Evolutionary conservation across 768 basidiomycete species (phyloP), one percentile per base, ranked within the genome.

Genomic region (Pseudohyphozyma bogoriensis): DNA sequence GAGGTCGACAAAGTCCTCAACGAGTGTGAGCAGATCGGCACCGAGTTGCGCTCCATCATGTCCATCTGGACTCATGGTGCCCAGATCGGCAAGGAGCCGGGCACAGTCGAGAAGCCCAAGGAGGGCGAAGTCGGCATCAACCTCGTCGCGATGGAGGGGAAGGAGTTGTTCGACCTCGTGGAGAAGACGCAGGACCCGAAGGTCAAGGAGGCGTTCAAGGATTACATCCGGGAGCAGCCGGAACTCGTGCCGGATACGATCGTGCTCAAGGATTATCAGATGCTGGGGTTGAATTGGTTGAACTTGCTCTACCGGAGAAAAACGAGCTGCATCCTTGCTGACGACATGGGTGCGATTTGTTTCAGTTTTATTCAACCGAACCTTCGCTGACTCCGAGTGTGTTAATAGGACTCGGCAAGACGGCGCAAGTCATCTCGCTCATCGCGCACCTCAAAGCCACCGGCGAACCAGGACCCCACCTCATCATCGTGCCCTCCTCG

Each of bases 251-350:
- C 62, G 20, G 55, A 58, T 22, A 55, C 12, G 32, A 53, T 92
- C 60, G 78, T 77, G 69, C 77, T 99, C 69, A 99, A 99, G 77
- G 92, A 93, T 68, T 99, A 99, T 73, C 93, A 99, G 74, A 77
- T 97, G 60, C 79, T 96, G 59, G 95, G 95, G n/a, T 80, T 99
- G 56, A 99, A 97, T 73, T 99, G 95, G 95, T 77, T 99, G 65
- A 83, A 89, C 74, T 75, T 97, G 26, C 77, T 97, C 54, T 91
- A 90, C 73, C 79, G 78, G 59, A 83, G 81, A 69, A 80, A 81
- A 60, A 79, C 87, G 53, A 92, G 89, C 65, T 96, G 93, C 73
- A 97, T 99, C 71, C 80, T 99, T 45, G 95, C 95, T 3, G 95
- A 99, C 74, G 95, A 99, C 74, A 99, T 99, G 95, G 93, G 93